Percentiles rank a stretch among this genome's conserved stretches.
Conservation (phyloP, 768 basidiomycete genomes). For the Lentinula raphanica region DNA sequence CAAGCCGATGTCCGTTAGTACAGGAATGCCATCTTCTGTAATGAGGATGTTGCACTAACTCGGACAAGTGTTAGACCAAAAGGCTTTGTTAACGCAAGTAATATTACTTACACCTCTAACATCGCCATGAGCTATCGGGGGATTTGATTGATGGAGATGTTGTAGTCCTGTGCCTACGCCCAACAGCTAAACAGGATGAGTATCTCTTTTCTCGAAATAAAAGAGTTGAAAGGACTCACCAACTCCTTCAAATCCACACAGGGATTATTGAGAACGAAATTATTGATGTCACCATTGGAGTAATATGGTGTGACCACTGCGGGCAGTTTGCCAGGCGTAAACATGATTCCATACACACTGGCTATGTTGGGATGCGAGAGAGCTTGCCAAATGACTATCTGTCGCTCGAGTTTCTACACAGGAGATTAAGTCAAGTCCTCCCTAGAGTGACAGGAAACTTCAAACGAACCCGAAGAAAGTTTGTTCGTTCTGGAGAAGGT, state of each 20-base stretch:
- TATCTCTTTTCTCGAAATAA: not conserved
- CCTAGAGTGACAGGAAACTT: not conserved
- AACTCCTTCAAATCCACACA: not conserved
- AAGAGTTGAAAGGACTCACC: not conserved
- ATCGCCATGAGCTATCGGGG: conserved; percentile 9
- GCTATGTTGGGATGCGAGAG: conserved; percentile 7
- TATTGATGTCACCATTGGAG: conserved; percentile 7
- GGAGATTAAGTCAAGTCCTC: not conserved
- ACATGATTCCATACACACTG: not conserved
- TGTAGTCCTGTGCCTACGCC: conserved; percentile 4
- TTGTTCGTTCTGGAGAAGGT: not conserved
- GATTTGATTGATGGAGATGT: conserved; percentile 5
- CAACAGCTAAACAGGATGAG: not conserved
- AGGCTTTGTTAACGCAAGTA: not conserved
- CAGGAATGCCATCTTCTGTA: not conserved
- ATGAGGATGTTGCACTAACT: conserved; percentile 8
- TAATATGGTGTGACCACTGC: conserved; percentile 6
- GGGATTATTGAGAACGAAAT: conserved; percentile 3
- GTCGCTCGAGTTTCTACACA: conserved; percentile 1
- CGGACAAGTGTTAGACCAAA: not conserved
- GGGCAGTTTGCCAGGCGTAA: not conserved
- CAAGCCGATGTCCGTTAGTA: conserved; percentile 6
- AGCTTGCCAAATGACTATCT: conserved; percentile 4
- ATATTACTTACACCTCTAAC: conserved; percentile 9
- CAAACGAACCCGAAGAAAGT: not conserved